A percentile compares a stretch with the other conserved stretches of the same genome.
These are phyloP conservation scores for Papilionanthe hybrid DNA, from an alignment of 116 monocot genomes.

Conservation along the genomic window DNA sequence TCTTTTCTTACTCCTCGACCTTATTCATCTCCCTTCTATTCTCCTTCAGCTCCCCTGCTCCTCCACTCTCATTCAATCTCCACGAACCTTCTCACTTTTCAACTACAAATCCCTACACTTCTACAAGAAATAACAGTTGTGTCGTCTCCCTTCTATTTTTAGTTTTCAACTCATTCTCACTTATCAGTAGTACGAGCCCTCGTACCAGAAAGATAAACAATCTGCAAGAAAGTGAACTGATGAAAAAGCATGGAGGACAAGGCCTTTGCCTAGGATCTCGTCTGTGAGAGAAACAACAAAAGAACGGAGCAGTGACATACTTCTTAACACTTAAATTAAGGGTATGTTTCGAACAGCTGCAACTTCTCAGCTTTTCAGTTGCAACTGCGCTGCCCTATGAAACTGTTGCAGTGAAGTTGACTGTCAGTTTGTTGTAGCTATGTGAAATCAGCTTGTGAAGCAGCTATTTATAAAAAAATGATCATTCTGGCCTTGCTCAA, in stretches of 20 bases:
- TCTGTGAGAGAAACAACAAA: no score
- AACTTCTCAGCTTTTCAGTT: no score
- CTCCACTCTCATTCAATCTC: slow-evolving; percentile 43
- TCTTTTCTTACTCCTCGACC: slow-evolving; percentile 8
- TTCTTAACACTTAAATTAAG: no score
- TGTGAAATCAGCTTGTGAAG: no score
- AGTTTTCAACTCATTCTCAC: not conserved
- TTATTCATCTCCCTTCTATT: slow-evolving; percentile 13
- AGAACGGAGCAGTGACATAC: no score
- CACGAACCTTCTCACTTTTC: not conserved
- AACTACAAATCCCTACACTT: not conserved
- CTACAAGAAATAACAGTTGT: not conserved
- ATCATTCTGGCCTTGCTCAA: no score
- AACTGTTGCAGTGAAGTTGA: no score
- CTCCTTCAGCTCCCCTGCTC: slow-evolving; percentile 26
- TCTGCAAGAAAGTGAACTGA: not conserved
- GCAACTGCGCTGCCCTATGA: no score
- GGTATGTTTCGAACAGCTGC: no score
- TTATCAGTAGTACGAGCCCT: not conserved
- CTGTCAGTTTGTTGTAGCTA: no score
- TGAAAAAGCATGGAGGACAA: not conserved
- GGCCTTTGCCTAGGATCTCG: no score
- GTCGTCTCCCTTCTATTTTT: not conserved
- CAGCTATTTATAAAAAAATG: no score
- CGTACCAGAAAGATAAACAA: not conserved